A percentile compares a stretch with the other conserved stretches of the same genome.
Evolutionary conservation across 306 rosid genomes (phyloP).

Genomic region (Carpinus fangiana): DNA sequence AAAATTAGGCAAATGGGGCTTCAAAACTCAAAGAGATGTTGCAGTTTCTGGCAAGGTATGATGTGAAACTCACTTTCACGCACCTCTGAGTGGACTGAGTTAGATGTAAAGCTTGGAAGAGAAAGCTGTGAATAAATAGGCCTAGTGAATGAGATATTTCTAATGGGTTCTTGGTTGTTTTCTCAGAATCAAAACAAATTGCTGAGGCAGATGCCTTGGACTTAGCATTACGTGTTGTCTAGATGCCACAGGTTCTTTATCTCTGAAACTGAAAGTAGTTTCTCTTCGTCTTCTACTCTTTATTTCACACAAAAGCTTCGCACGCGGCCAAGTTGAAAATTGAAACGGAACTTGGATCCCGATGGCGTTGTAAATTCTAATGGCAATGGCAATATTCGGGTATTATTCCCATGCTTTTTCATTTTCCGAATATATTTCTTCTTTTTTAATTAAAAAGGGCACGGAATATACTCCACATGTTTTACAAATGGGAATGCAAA

Average conservation of each 20-base stretch:
- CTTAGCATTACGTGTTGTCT: constrained; percentile 28
- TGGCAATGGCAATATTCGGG: constrained; percentile 8
- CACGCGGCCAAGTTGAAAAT: constrained; percentile 24
- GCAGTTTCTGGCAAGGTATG: constrained; percentile 6
- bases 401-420: constrained; percentile 5
- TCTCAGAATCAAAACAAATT: constrained; percentile 28
- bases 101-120: constrained; percentile 21
- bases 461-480: background rate
- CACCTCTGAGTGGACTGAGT: constrained; percentile 18
- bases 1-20: constrained; percentile 30
- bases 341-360: constrained; percentile 12
- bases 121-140: background rate
- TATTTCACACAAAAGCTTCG: background rate
- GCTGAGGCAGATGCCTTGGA: constrained; percentile 30
- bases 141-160: background rate
- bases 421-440: background rate
- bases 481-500: too few species aligned
- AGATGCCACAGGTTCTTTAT: constrained; percentile 47
- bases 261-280: constrained; percentile 11
- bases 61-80: constrained; percentile 19
- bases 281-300: background rate
- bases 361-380: background rate
- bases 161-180: constrained; percentile 10
- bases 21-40: constrained; percentile 22
- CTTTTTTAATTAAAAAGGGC: background rate